Base-by-base conservation (phyloP, 176 grass and related monocot genomes). In the Avena insularis region DNA sequence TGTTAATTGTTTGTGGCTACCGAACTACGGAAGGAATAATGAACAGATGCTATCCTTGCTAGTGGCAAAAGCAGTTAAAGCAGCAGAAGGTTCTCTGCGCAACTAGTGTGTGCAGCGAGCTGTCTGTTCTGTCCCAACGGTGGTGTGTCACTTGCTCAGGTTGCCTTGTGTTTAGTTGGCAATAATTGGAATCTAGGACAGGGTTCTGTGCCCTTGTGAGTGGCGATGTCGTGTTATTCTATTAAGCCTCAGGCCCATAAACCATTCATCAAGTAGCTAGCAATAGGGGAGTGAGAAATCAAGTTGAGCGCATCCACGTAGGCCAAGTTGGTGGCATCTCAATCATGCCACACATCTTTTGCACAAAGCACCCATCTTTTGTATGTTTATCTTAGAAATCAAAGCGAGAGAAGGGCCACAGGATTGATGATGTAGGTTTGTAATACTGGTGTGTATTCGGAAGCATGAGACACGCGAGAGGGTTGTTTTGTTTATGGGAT, bases 141-240 rank as follows among this genome's bases (percentile, higher is more conserved):
- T 0, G 38, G 38, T 48, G 20, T 71, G 72, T 90, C 56, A 7
- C 65, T 65, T 62, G 21, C n/a, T 62, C 60, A 27, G 60, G 27
- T 27, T 63, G 60, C 60, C 3, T 5, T 63, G 60, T 33, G 65
- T 69, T 36, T 36, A 66, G 27, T 29, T 67, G 51, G 36, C 46
- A 66, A 80, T 80, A 65, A 84, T 84, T 71, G 65, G 74, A 54
- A 79, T 91, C 75, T 69, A 43, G 49, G 60, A 70, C 85, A 88
- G 29, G 27, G 48, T 65, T 59, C 45, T 62, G 86, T 84, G 62
- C 82, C 59, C 85, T 88, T 63, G 71, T 82, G 81, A 55, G 29
- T 66, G 8, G 51, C 47, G 60, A 85, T 23, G 0, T 31, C 77
- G 11, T 84, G 70, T 58, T 88, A 77, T 33, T 88, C 46, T 71